Percentiles rank a stretch among this genome's conserved stretches.
phyloP scores from a whole-genome alignment of 345 rosid genomes.

The Bruguiera gymnorhiza region DNA sequence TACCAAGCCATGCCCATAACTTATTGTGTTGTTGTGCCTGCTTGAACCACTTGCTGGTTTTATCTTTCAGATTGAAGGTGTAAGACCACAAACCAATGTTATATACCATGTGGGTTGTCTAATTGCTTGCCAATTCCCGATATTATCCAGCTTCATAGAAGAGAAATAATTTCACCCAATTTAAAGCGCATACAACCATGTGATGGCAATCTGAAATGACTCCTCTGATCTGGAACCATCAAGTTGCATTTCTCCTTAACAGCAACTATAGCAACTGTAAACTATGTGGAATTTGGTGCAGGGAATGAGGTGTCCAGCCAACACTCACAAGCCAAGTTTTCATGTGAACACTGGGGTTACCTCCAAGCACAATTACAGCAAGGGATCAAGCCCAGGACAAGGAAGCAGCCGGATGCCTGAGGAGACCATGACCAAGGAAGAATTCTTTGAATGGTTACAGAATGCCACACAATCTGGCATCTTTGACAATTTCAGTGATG shows the following conservation, averaged over 20 bases:
- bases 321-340: slow-evolving; percentile 95
- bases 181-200: too few relatives aligned
- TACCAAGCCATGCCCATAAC: too few relatives aligned
- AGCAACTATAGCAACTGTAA: not conserved
- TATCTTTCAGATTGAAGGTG: too few relatives aligned
- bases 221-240: not conserved
- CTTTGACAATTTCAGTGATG: slow-evolving; percentile 49
- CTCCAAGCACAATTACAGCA: slow-evolving; percentile 41
- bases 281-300: slow-evolving; percentile 30
- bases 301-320: slow-evolving; percentile 96
- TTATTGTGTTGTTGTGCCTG: too few relatives aligned
- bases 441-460: slow-evolving; percentile 82
- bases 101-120: too few relatives aligned
- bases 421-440: slow-evolving; percentile 89
- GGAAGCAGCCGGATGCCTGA: slow-evolving; percentile 64
- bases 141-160: too few relatives aligned
- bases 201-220: not conserved
- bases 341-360: slow-evolving; percentile 80
- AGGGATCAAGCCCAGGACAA: slow-evolving; percentile 64
- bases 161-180: too few relatives aligned
- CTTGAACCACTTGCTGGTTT: too few relatives aligned
- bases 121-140: too few relatives aligned
- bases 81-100: too few relatives aligned
- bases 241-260: not conserved
- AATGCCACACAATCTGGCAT: slow-evolving; percentile 76